A percentile compares a stretch with the other conserved stretches of the same genome.
phyloP scores from a whole-genome alignment of 2,329 filamentous ascomycete species.

The Ascosphaera acerosa region DNA sequence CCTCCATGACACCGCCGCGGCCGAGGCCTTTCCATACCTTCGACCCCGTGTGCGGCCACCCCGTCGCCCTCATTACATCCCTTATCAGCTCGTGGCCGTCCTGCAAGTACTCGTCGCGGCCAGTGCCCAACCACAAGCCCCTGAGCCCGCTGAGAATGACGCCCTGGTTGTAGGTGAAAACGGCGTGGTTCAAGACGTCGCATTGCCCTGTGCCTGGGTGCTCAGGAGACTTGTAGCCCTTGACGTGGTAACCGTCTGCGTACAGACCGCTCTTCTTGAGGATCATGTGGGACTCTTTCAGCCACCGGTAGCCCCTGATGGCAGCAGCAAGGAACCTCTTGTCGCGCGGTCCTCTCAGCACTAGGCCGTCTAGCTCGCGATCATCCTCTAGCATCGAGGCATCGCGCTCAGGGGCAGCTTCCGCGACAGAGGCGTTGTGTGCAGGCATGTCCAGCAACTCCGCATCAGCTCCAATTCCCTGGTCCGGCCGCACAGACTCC shows the following conservation, averaged over 20 bases:
- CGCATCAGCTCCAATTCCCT: too few species aligned
- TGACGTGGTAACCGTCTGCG: constrained; percentile 73
- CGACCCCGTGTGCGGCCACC: constrained; percentile 30
- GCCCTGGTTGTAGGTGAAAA: constrained; percentile 92
- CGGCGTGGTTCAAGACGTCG: constrained; percentile 61
- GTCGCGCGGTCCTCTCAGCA: constrained; percentile 19
- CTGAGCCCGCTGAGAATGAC: constrained; percentile 62
- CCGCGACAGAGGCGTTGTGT: neutral
- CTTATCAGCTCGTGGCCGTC: constrained; percentile 59
- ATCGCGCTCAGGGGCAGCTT: neutral
- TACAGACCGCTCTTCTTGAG: constrained; percentile 44
- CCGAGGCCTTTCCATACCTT: constrained; percentile 49
- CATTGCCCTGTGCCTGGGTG: constrained; percentile 44
- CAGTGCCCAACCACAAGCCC: constrained; percentile 56
- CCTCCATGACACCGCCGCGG: constrained; percentile 56
- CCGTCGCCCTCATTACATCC: constrained; percentile 51
- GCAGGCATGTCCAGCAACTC: neutral
- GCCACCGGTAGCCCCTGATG: constrained; percentile 55
- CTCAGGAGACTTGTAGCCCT: constrained; percentile 29
- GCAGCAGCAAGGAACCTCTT: constrained; percentile 46
- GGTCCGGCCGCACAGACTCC: neutral
- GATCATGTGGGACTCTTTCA: constrained; percentile 55
- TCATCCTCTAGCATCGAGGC: too few species aligned
- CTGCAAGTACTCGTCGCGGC: constrained; percentile 40
- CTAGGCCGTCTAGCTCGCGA: too few species aligned